Percentiles rank a stretch among this genome's conserved stretches.
phyloP scores from a whole-genome alignment of 306 rosid species.

The Cyamopsis tetragonoloba region DNA sequence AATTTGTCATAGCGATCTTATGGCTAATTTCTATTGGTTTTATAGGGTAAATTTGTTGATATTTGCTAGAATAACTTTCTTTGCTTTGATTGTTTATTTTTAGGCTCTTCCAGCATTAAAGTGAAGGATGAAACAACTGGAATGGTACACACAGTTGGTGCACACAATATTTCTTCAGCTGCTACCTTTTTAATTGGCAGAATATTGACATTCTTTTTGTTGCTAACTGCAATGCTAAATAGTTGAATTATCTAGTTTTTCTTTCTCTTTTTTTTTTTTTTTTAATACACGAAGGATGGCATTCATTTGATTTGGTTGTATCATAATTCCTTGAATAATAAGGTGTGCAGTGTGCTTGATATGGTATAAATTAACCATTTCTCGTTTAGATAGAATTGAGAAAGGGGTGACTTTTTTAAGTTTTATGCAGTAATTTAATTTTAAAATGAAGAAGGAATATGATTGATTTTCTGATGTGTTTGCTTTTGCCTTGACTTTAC shows the following conservation, averaged over 20 bases:
- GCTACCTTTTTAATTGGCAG: slow-evolving; percentile 39
- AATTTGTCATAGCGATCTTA: neutral
- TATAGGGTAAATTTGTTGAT: slow-evolving; percentile 7
- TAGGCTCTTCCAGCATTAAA: slow-evolving; percentile 78
- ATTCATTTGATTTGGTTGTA: slow-evolving; percentile 44
- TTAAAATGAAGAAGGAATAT: neutral
- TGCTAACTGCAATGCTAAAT: slow-evolving; percentile 41
- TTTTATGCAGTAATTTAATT: neutral
- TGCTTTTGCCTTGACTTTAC: neutral
- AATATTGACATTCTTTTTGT: slow-evolving; percentile 43
- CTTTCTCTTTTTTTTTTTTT: too few relatives aligned
- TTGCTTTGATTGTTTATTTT: slow-evolving; percentile 9
- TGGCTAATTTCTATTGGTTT: neutral
- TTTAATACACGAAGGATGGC: neutral
- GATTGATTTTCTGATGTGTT: neutral
- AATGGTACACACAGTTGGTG: slow-evolving; percentile 51
- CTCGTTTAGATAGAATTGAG: slow-evolving; percentile 13
- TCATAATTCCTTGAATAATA: slow-evolving; percentile 39
- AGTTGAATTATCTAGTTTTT: slow-evolving; percentile 23
- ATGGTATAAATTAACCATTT: slow-evolving; percentile 17
- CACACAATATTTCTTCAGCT: slow-evolving; percentile 62
- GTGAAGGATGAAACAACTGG: slow-evolving; percentile 67
- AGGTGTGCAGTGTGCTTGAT: slow-evolving; percentile 33
- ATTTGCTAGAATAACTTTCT: slow-evolving; percentile 20
- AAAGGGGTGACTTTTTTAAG: neutral